Conservation (phyloP, 2,329 filamentous ascomycete genomes). For the Bipolaris victoriae region DNA sequence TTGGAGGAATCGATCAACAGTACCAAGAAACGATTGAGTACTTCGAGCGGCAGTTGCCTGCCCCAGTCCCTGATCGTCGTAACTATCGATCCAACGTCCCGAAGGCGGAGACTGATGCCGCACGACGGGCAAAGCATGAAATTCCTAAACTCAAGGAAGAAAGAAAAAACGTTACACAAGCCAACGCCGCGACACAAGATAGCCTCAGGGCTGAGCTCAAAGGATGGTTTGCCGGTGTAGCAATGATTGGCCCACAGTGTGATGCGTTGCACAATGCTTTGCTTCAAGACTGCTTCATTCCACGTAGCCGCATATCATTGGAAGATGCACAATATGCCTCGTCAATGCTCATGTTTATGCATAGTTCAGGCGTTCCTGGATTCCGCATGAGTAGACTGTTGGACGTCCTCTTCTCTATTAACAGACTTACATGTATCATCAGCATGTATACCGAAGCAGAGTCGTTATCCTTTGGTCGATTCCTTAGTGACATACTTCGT, state of each 20-base stretch:
- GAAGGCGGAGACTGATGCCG: constrained; percentile 64
- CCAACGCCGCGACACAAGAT: constrained; percentile 59
- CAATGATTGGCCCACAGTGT: constrained; percentile 64
- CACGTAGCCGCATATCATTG: constrained; percentile 81
- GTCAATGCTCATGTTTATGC: constrained; percentile 83
- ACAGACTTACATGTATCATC: constrained; percentile 79
- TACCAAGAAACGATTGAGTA: constrained; percentile 76
- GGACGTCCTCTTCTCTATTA: constrained; percentile 82
- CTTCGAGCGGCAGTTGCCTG: constrained; percentile 27
- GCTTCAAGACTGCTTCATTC: constrained; percentile 91
- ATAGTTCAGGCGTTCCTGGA: constrained; percentile 80
- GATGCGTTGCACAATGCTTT: constrained; percentile 72
- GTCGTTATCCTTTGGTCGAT: constrained; percentile 89
- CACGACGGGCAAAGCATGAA: constrained; percentile 74
- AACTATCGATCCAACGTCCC: constrained; percentile 56
- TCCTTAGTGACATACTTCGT: constrained; percentile 79
- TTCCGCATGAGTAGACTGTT: constrained; percentile 87
- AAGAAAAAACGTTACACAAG: constrained; percentile 61
- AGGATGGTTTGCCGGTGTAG: constrained; percentile 73
- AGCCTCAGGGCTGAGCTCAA: constrained; percentile 77
- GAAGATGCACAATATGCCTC: constrained; percentile 89
- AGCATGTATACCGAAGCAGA: constrained; percentile 90
- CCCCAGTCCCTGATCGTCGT: constrained; percentile 67
- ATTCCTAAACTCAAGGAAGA: constrained; percentile 61
- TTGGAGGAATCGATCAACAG: constrained; percentile 65